phyloP scores from a whole-genome alignment of 148 eudicot species.

The Nyssa sinensis region DNA sequence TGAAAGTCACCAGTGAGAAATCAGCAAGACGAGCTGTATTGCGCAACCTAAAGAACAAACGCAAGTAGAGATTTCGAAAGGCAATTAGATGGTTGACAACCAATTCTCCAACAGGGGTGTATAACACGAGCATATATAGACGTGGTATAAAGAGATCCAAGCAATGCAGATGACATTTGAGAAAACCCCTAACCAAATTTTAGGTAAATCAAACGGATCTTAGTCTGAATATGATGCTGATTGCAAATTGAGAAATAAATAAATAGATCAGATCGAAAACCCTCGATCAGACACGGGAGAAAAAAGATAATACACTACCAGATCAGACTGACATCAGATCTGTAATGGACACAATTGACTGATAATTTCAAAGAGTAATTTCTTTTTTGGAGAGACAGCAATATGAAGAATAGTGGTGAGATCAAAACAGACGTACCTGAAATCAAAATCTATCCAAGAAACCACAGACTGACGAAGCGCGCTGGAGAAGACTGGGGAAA shows the following conservation, averaged over 20 bases:
- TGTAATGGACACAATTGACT: not conserved
- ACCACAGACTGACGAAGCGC: not conserved
- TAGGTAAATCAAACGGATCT: not conserved
- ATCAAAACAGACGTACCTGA: not conserved
- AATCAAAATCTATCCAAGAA: not conserved
- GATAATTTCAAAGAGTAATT: conserved; percentile 1
- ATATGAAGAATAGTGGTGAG: not conserved
- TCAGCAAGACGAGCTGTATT: not conserved
- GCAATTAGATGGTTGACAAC: not conserved
- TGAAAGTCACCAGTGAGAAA: not conserved
- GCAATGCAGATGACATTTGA: not conserved
- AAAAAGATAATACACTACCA: not conserved
- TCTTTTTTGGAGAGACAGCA: not conserved
- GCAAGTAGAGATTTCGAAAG: not conserved
- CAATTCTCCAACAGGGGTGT: not conserved
- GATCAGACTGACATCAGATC: not conserved
- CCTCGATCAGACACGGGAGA: not conserved
- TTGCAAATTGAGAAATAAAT: not conserved
- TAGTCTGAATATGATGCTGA: not conserved
- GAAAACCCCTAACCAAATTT: not conserved
- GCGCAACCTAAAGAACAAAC: not conserved
- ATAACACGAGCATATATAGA: not conserved
- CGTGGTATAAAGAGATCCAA: not conserved
- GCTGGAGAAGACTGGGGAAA: not conserved
- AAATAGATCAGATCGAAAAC: not conserved